Base-by-base conservation (phyloP, 345 rosid genomes). In the Draba incana region DNA sequence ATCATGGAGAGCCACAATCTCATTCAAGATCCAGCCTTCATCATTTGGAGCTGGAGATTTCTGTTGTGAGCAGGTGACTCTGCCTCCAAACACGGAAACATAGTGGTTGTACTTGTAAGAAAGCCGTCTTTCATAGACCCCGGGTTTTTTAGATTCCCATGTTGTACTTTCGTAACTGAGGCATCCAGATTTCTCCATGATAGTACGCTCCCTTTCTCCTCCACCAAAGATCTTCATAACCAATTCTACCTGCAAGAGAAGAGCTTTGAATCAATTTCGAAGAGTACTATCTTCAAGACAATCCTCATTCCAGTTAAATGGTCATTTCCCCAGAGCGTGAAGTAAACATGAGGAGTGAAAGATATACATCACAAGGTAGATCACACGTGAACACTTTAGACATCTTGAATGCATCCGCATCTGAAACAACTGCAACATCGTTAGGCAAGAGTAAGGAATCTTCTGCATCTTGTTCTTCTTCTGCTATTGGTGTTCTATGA, bases 171-270 rank as follows among this genome's bases (percentile, higher is more conserved):
- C 70, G 39, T 93, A 90, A 67, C 70, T 76, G 30, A 84, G 82
- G 73, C 96, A 86, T 60, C 96, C 94, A 0, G 96, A 84, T 79
- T 76, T 84, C 70, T 85, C 98, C 97, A 93, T 88, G 13, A 90
- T 75, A 62, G 44, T 81, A 35, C 81, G 77, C 81, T 93, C 94
- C 68, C 84, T 39, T 41, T 73, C 81, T 72, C 96, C 92, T 52
- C 97, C 92, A 4, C 72, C 79, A 71, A 92, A 92, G 49, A 86
- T 62, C 59, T 79, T 87, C 93, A 86, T 86, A 5, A 86, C 64
- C 3, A 79, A 74, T 41, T 80, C 78, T 23, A 87, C 70, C 96
- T 88, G 88, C 79, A 77, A 23, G 3, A 44, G 13, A 59, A 35
- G 5, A 33, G 9, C 3, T 70, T 44, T 35, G 12, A 4, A 53